phyloP scores from a whole-genome alignment of 371 early-diverging fungal genomes.

The Apophysomyces ossiformis region DNA sequence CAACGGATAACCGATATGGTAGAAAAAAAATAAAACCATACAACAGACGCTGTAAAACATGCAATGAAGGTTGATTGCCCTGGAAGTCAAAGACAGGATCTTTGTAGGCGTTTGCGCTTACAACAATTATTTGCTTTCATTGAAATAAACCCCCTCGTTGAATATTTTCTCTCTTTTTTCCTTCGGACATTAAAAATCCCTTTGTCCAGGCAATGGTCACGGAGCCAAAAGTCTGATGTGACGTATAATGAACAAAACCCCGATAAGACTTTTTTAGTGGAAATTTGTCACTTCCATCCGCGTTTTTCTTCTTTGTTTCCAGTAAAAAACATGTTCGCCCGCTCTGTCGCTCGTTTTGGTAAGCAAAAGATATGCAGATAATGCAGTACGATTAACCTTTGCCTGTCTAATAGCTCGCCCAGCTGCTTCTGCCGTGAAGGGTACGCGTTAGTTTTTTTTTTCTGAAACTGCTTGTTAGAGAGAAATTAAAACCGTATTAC shows the following conservation, averaged over 20 bases:
- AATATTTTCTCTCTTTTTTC: too few species aligned
- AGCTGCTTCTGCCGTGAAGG: constrained; percentile 42
- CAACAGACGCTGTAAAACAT: too few species aligned
- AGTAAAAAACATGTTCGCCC: constrained; percentile 42
- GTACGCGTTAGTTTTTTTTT: constrained; percentile 19
- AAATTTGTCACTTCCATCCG: background rate
- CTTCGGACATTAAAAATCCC: too few species aligned
- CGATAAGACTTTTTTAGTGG: constrained; percentile 12
- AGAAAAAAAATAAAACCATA: too few species aligned
- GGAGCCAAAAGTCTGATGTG: too few species aligned
- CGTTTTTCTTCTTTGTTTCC: constrained; percentile 18
- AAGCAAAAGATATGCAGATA: constrained; percentile 7
- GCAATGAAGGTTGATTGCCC: too few species aligned
- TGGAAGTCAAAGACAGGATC: too few species aligned
- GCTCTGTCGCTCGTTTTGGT: constrained; percentile 49
- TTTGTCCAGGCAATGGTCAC: too few species aligned
- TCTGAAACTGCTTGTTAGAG: background rate
- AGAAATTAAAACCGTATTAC: background rate
- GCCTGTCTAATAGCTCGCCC: constrained; percentile 28
- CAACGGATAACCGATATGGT: background rate
- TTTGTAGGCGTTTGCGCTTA: too few species aligned
- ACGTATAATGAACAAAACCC: constrained; percentile 1
- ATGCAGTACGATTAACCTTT: constrained; percentile 3
- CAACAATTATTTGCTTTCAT: too few species aligned
- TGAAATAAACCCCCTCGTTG: too few species aligned